phyloP scores from a whole-genome alignment of 495 filamentous ascomycete genomes.

The Massariosphaeria phaeospora region DNA sequence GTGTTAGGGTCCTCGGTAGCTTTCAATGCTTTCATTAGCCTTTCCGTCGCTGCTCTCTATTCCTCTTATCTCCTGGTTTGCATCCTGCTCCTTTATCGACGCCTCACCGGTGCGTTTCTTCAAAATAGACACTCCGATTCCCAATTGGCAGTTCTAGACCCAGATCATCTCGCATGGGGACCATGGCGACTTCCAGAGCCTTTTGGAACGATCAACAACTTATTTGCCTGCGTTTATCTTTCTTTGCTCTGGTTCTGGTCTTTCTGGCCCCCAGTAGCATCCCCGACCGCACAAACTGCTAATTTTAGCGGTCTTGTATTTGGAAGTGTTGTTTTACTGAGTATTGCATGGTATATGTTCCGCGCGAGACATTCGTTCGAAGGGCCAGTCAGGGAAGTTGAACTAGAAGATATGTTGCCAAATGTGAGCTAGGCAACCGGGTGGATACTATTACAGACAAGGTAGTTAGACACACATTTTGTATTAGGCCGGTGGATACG shows the following conservation, averaged over 20 bases:
- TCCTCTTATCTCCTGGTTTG: conserved; percentile 6
- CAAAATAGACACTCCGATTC: not conserved
- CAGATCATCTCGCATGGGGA: not conserved
- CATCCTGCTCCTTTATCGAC: conserved; percentile 13
- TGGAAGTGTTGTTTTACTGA: not conserved
- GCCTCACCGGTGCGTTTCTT: conserved; percentile 1
- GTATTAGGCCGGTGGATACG: too few species aligned
- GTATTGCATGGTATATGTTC: conserved; percentile 5
- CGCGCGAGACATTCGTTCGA: conserved; percentile 1
- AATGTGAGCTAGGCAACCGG: too few species aligned
- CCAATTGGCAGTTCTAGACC: not conserved
- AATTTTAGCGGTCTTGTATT: conserved; percentile 1
- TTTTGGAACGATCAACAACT: conserved; percentile 15
- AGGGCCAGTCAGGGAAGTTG: conserved; percentile 9
- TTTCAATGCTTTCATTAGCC: conserved; percentile 2
- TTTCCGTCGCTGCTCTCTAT: conserved; percentile 8
- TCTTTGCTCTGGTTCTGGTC: conserved; percentile 11
- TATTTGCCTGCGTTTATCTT: conserved; percentile 12
- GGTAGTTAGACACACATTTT: too few species aligned
- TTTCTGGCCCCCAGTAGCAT: conserved; percentile 17
- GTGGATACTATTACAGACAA: too few species aligned
- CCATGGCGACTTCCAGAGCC: conserved; percentile 18
- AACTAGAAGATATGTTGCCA: too few species aligned
- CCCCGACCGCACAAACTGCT: not conserved
- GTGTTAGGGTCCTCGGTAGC: conserved; percentile 6